Conservation (phyloP, 768 basidiomycete species). For the Boletus tylopilopsis region DNA sequence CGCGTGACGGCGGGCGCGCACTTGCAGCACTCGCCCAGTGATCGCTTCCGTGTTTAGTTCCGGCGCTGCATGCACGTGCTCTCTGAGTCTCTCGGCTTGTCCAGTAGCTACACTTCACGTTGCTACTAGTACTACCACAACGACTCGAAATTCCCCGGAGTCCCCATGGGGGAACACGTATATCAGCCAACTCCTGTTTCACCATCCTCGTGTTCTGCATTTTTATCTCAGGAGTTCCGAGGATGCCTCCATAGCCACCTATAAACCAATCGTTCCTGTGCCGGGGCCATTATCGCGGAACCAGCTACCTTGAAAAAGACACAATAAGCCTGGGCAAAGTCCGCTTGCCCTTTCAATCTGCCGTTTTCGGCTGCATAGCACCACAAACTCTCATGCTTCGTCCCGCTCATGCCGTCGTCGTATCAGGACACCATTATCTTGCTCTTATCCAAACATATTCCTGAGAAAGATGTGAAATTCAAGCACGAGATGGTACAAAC, state of each 20-base stretch:
- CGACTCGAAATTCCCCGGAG: too few species aligned
- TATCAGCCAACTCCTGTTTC: too few species aligned
- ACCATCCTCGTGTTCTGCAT: conserved; percentile 2
- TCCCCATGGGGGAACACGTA: too few species aligned
- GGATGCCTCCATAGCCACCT: background rate
- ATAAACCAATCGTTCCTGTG: too few species aligned
- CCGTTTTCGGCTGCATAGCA: conserved; percentile 14
- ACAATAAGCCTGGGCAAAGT: conserved; percentile 3
- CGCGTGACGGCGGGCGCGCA: background rate
- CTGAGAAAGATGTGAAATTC: conserved; percentile 2
- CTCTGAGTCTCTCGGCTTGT: too few species aligned
- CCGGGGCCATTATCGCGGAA: background rate
- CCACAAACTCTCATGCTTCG: conserved; percentile 3
- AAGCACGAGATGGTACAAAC: conserved; percentile 5
- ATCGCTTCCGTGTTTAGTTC: conserved; percentile 2
- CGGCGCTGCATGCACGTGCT: conserved; percentile 7
- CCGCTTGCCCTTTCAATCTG: conserved; percentile 17
- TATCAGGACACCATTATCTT: background rate
- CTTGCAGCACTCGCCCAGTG: background rate
- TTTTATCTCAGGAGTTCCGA: conserved; percentile 2
- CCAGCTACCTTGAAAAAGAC: conserved; percentile 1
- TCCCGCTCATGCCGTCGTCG: conserved; percentile 1
- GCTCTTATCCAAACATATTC: conserved; percentile 7
- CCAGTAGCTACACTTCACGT: too few species aligned
- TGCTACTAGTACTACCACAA: too few species aligned